phyloP scores from a whole-genome alignment of 805 yeast genomes.

The Allodekkera sacchari region DNA sequence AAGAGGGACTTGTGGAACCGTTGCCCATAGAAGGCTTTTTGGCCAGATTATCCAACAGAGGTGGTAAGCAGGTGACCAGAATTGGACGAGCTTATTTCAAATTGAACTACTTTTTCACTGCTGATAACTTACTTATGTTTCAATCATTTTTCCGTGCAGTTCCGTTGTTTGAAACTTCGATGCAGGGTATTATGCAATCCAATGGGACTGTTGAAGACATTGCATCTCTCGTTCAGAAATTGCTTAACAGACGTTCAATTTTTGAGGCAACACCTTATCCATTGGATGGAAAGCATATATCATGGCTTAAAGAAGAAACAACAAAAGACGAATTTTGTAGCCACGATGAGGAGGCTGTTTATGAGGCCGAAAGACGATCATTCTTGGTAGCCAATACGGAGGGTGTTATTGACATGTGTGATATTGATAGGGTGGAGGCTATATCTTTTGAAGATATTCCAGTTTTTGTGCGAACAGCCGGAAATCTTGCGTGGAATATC shows the following conservation, averaged over 20 bases:
- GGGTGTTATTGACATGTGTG: slow-evolving; percentile 52
- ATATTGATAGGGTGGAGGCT: slow-evolving; percentile 32
- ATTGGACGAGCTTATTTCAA: slow-evolving; percentile 36
- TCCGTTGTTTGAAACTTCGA: slow-evolving; percentile 43
- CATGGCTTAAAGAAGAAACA: slow-evolving; percentile 46
- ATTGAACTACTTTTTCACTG: slow-evolving; percentile 55
- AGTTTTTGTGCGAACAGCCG: slow-evolving; percentile 20
- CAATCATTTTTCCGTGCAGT: slow-evolving; percentile 44
- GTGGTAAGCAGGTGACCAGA: slow-evolving; percentile 28
- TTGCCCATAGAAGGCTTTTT: slow-evolving; percentile 77
- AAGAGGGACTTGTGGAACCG: slow-evolving; percentile 46
- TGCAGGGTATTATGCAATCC: slow-evolving; percentile 23
- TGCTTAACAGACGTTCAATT: slow-evolving; percentile 20
- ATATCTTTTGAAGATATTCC: slow-evolving; percentile 22
- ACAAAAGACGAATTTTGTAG: slow-evolving; percentile 32
- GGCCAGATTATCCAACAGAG: slow-evolving; percentile 42
- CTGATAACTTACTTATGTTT: slow-evolving; percentile 53
- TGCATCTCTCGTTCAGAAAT: slow-evolving; percentile 13
- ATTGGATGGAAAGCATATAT: slow-evolving; percentile 43
- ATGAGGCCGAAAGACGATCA: slow-evolving; percentile 57
- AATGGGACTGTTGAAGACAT: slow-evolving; percentile 25
- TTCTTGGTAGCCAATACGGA: slow-evolving; percentile 48
- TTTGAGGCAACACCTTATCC: slow-evolving; percentile 49
- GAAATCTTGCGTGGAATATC: slow-evolving; percentile 23
- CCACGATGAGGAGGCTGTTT: slow-evolving; percentile 51